A percentile compares a stretch with the other conserved stretches of the same genome.
phyloP scores from a whole-genome alignment of 495 filamentous ascomycete genomes.

The Aspergillus campestris region DNA sequence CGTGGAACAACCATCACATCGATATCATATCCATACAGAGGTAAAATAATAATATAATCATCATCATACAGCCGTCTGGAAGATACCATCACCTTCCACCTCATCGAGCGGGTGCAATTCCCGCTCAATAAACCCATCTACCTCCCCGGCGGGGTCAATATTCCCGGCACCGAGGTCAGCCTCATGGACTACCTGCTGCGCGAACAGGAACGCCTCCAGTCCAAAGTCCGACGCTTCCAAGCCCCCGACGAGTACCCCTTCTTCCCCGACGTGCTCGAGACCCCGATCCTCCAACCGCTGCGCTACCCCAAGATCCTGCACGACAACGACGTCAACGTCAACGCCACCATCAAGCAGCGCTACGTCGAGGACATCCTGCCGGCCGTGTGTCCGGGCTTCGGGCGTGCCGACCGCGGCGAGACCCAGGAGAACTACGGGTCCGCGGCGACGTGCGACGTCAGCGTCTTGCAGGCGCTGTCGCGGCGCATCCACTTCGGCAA shows the following conservation, averaged over 20 bases:
- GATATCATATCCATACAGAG: too few species aligned
- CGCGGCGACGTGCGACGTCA: slow-evolving; percentile 82
- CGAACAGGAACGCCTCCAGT: slow-evolving; percentile 85
- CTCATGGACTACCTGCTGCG: slow-evolving; percentile 91
- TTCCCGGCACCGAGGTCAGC: slow-evolving; percentile 63
- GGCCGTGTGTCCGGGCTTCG: slow-evolving; percentile 63
- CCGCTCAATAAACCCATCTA: slow-evolving; percentile 89
- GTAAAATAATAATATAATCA: too few species aligned
- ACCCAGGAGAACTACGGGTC: slow-evolving; percentile 93
- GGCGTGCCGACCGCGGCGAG: slow-evolving; percentile 70
- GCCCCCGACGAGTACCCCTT: slow-evolving; percentile 97
- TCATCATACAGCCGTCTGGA: slow-evolving; percentile 68
- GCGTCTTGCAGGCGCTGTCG: slow-evolving; percentile 83
- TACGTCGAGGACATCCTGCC: slow-evolving; percentile 84
- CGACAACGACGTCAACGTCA: slow-evolving; percentile 85
- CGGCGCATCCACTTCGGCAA: slow-evolving; percentile 95
- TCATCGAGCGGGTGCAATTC: slow-evolving; percentile 98
- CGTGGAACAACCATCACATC: not conserved
- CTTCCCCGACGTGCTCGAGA: slow-evolving; percentile 75
- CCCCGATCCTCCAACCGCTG: slow-evolving; percentile 78
- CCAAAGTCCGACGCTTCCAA: slow-evolving; percentile 90
- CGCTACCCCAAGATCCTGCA: slow-evolving; percentile 89
- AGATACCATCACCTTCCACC: slow-evolving; percentile 96
- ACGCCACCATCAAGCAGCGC: slow-evolving; percentile 72
- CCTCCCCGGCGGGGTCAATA: slow-evolving; percentile 63